Percentiles rank a stretch among this genome's conserved stretches.
Conservation (phyloP, 1,284 basidiomycete species). For the Singerocomus inundabilis region DNA sequence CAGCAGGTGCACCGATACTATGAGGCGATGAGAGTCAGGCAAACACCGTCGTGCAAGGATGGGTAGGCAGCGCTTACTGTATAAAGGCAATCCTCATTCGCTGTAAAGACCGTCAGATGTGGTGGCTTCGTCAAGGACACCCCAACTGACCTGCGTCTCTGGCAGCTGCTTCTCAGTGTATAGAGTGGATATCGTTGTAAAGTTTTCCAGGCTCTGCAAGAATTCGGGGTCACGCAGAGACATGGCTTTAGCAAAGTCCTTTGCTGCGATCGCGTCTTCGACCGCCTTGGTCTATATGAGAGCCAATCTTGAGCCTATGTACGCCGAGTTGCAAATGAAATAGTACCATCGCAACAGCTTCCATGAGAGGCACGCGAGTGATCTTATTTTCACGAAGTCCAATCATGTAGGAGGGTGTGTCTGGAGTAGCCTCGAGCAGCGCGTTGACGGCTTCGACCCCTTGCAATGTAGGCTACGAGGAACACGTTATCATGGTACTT, state of each 20-base stretch:
- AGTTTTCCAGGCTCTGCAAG: slow-evolving; percentile 82
- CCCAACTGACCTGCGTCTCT: slow-evolving; percentile 48
- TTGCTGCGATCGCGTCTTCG: slow-evolving; percentile 76
- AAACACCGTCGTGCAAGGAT: neutral
- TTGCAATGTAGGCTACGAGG: slow-evolving; percentile 82
- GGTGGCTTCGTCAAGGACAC: slow-evolving; percentile 1
- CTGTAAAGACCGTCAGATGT: slow-evolving; percentile 38
- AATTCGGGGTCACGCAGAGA: slow-evolving; percentile 92
- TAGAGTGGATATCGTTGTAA: slow-evolving; percentile 70
- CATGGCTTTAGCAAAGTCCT: slow-evolving; percentile 88
- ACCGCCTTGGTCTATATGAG: slow-evolving; percentile 76
- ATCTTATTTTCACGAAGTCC: slow-evolving; percentile 96
- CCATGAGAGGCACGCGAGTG: slow-evolving; percentile 85
- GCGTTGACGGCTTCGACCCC: slow-evolving; percentile 93
- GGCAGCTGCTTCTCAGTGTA: slow-evolving; percentile 63
- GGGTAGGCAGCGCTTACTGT: slow-evolving; percentile 60
- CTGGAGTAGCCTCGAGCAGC: slow-evolving; percentile 84
- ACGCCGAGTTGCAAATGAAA: neutral
- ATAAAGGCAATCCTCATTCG: slow-evolving; percentile 88
- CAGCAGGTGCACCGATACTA: slow-evolving; percentile 94
- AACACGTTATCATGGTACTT: neutral
- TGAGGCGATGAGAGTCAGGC: slow-evolving; percentile 3
- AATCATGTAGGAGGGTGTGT: slow-evolving; percentile 97
- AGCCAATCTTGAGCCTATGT: slow-evolving; percentile 8
- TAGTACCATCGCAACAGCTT: slow-evolving; percentile 83